Base-by-base conservation (phyloP, 106 monocot species). In the Alisma plantagoaquatica region DNA sequence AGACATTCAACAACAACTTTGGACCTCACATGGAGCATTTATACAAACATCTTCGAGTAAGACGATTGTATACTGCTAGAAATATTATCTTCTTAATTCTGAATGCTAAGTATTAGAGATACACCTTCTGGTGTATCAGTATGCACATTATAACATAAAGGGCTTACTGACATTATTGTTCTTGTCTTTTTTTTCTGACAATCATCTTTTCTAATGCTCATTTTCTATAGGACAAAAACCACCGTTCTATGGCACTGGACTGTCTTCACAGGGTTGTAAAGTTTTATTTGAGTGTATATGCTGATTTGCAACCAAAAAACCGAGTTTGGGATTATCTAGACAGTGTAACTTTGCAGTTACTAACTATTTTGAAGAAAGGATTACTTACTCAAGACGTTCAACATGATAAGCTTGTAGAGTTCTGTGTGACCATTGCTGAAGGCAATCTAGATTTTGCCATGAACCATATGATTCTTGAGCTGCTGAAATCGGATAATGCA, bases 381-480 rank as follows among this genome's bases (percentile, higher is more conserved):
- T 66, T 98, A 55, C 73, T 98, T 50, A 90, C 90, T 57, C 98
- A 82, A 62, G 98, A 98, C 70, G 63, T 69, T 29, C 98, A 98
- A 31, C 98, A 98, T 63, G 98, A 98, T 71, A 98, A 90, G 54
- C 84, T 98, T 70, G 98, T 98, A 33, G 98, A 98, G 27, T 98
- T 90, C 62, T 90, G 98, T 79, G 98, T 86, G 35, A 98, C 85
- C 48, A 77, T 98, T 52, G 90, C 98, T 50, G 82, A 90, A 65
- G 79, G 65, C 56, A 86, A 98, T 58, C 69, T 90, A 19, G 90
- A 98, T 65, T 98, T 98, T 46, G 63, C 74, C 30, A 98, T 98
- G 98, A 98, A 79, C 57, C 98, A 98, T 56, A 84, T 90, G 75
- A 81, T 98, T 53, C 61, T 98, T 24, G 98, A 98, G 60, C 68